Evolutionary conservation across 331 rosid genomes (phyloP).

Genomic region (Dryas integrifolia): DNA sequence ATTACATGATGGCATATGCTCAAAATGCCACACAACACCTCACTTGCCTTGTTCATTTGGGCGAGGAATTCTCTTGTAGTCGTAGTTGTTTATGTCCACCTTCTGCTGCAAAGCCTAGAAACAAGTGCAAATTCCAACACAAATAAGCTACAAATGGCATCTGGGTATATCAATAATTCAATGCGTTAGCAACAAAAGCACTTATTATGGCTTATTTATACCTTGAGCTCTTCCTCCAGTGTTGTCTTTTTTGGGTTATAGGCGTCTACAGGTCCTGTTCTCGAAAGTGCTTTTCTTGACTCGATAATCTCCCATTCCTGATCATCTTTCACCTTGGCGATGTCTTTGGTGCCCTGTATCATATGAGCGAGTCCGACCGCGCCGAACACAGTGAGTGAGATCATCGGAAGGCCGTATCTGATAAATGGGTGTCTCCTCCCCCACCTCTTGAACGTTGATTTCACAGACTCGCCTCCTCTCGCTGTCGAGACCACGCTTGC

Average conservation of each 20-base stretch:
- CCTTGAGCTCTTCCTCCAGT: conserved; percentile 73
- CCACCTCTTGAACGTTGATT: conserved; percentile 64
- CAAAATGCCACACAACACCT: neutral
- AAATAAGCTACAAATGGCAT: conserved; percentile 15
- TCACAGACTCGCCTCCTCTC: conserved; percentile 25
- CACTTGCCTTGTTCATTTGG: conserved; percentile 46
- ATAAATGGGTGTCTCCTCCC: conserved; percentile 76
- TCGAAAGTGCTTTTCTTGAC: conserved; percentile 69
- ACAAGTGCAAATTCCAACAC: neutral
- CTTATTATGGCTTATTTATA: conserved; percentile 16
- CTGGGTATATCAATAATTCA: neutral
- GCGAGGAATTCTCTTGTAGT: conserved; percentile 72
- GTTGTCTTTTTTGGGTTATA: conserved; percentile 70
- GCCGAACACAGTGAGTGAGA: conserved; percentile 81
- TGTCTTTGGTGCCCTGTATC: conserved; percentile 85
- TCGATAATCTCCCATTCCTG: conserved; percentile 85
- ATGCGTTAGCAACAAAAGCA: neutral
- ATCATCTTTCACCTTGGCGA: conserved; percentile 83
- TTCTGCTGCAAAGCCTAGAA: conserved; percentile 59
- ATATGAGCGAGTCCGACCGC: conserved; percentile 85
- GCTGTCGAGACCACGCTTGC: conserved; percentile 34
- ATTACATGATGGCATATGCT: neutral
- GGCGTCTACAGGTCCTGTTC: conserved; percentile 69
- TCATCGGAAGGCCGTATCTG: conserved; percentile 91
- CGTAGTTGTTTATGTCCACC: conserved; percentile 68